A percentile compares a stretch with the other conserved stretches of the same genome.
Conservation (phyloP, 805 yeast genomes). For the Metschnikowia aberdeeniae region DNA sequence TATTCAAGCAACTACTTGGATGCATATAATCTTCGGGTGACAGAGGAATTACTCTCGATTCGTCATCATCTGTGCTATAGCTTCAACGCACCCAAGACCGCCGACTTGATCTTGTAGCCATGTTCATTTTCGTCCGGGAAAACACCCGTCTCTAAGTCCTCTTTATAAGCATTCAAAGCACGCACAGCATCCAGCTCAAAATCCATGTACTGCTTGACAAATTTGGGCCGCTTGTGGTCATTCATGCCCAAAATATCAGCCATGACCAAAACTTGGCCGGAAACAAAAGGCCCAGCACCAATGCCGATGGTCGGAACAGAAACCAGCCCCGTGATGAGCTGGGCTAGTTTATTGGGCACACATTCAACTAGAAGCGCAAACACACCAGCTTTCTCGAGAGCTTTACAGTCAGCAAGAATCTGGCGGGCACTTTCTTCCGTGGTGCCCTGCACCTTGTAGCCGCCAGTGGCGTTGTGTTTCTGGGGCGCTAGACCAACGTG, state of each 20-base stretch:
- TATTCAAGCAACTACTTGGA: constrained; percentile 16
- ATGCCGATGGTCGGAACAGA: constrained; percentile 87
- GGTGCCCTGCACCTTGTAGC: constrained; percentile 83
- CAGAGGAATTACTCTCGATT: background rate
- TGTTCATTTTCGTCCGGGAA: constrained; percentile 66
- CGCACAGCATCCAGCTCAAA: constrained; percentile 44
- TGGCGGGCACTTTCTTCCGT: constrained; percentile 49
- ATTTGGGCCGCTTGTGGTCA: constrained; percentile 48
- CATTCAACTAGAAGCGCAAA: constrained; percentile 79
- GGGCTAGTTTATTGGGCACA: constrained; percentile 71
- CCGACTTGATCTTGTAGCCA: constrained; percentile 66
- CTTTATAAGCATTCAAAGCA: constrained; percentile 51
- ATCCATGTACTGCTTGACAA: constrained; percentile 67
- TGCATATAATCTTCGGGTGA: constrained; percentile 19
- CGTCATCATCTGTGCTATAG: too few relatives aligned
- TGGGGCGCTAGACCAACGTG: constrained; percentile 95
- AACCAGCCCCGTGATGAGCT: constrained; percentile 55
- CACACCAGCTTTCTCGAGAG: constrained; percentile 72
- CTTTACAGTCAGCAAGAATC: constrained; percentile 62
- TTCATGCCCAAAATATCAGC: constrained; percentile 79
- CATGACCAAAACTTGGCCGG: constrained; percentile 89
- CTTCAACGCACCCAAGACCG: constrained; percentile 38
- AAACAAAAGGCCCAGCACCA: constrained; percentile 83
- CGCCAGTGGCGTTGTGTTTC: constrained; percentile 71
- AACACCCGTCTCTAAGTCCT: constrained; percentile 49